Evolutionary conservation across 192 early-diverging fungal species (phyloP).

Genomic region (Coemansia umbellata): DNA sequence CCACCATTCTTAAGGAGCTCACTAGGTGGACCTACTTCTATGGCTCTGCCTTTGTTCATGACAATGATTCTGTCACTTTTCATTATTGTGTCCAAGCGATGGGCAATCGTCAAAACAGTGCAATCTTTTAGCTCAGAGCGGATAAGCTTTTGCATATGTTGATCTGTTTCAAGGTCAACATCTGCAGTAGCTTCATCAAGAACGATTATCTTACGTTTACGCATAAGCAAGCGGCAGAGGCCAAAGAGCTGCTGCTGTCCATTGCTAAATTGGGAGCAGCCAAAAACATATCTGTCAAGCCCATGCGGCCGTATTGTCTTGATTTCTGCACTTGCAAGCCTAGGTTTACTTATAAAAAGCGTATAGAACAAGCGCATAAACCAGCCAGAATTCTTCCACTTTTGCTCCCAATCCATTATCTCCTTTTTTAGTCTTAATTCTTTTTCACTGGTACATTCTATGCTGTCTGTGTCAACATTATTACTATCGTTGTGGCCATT

Average conservation of each 20-base stretch:
- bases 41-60: conserved; percentile 41
- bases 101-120: conserved; percentile 58
- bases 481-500: not conserved
- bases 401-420: not conserved
- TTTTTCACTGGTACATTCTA: not conserved
- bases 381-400: conserved; percentile 1
- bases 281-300: not conserved
- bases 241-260: conserved; percentile 58
- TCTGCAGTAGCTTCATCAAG: conserved; percentile 65
- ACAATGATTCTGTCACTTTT: conserved; percentile 68
- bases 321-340: not conserved
- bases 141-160: conserved; percentile 14
- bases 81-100: conserved; percentile 62
- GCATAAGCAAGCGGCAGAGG: conserved; percentile 54
- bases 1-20: conserved; percentile 2
- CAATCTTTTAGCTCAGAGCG: conserved; percentile 43
- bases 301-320: not conserved
- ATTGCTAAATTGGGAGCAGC: conserved; percentile 11
- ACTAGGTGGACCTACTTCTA: conserved; percentile 3
- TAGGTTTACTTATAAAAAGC: not conserved
- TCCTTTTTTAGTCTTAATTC: not conserved
- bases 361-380: not conserved
- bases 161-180: conserved; percentile 38
- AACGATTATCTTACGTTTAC: conserved; percentile 49
- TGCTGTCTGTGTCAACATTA: not conserved